Evolutionary conservation across 1,284 basidiomycete species (phyloP).

Genomic region (Sporisorium reilianum): DNA sequence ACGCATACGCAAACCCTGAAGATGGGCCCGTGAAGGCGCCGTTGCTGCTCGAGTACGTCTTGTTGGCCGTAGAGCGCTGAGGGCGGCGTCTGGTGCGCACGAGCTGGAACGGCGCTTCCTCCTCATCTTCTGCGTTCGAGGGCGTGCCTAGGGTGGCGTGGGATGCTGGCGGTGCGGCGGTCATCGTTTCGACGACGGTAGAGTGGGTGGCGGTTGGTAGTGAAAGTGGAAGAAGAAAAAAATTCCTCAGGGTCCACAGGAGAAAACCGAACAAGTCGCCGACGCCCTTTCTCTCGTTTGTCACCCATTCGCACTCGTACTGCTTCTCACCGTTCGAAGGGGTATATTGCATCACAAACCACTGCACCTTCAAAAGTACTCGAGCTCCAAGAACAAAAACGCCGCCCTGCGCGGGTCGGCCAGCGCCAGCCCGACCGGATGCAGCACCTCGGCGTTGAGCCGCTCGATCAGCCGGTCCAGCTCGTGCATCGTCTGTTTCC

Average conservation of each 20-base stretch:
- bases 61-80: neutral
- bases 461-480: conserved; percentile 76
- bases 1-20: conserved; percentile 4
- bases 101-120: conserved; percentile 1
- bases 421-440: conserved; percentile 83
- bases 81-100: conserved; percentile 12
- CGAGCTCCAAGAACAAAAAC: conserved; percentile 77
- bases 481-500: conserved; percentile 79
- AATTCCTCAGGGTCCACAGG: neutral
- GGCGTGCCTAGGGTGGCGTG: no score
- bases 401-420: conserved; percentile 82
- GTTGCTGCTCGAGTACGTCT: conserved; percentile 8
- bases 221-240: neutral
- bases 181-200: neutral
- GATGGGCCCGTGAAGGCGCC: conserved; percentile 3
- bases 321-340: neutral
- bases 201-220: neutral
- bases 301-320: neutral
- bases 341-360: neutral
- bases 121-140: conserved; percentile 3
- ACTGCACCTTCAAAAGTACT: conserved; percentile 61
- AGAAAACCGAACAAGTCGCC: conserved; percentile 12
- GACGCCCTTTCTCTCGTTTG: neutral
- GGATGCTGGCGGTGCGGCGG: no score
- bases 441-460: conserved; percentile 78